Base-by-base conservation (phyloP, 352 stramenopile species). In the Pythium folliculosum region DNA sequence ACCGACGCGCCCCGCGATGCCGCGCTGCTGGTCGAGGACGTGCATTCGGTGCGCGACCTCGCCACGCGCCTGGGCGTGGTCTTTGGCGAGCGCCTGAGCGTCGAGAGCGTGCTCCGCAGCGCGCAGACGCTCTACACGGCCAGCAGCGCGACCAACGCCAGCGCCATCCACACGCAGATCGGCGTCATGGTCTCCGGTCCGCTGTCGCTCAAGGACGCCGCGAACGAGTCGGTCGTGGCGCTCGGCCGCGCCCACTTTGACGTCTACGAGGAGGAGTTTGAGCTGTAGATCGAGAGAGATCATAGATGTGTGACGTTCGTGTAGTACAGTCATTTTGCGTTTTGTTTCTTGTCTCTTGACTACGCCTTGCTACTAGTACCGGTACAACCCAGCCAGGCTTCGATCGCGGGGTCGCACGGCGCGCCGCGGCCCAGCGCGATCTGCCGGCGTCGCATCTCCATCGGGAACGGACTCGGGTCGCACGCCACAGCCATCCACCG, bases 1-100 rank as follows among this genome's bases (percentile, higher is more conserved):
- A 21, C 40, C 14, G 40, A 47, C 40, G 40, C 40, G 10, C 9
- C 9, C 37, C 10, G 14, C 40, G 9, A 47, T 1, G 10, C 8
- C 12, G 40, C 17, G 14, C 13, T 47, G 40, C 12, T 47, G 3
- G 3, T 49, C 3, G 30, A 55, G 22, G 80, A 84, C 51, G 58
- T 88, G 22, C 76, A 82, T 68, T 74, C 68, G 4, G 67, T 77
- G 5, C 62, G 76, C 19, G 77, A 88, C 19, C 49, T 67, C 5
- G 35, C 56, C 13, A 60, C 32, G 23, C 50, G 38, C 21, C 37
- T 60, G 8, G 50, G 35, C 8, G 59, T 65, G 32, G 59, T 65
- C 13, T 22, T 59, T 9, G 59, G 59, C 32, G 7, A 65, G 48
- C 59, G 59, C n/a, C 30, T 50, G 6, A 37, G 59, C 59, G 52